These are phyloP conservation scores for Seminavis robusta DNA, from an alignment of 108 stramenopile species.

Conservation along the genomic window DNA sequence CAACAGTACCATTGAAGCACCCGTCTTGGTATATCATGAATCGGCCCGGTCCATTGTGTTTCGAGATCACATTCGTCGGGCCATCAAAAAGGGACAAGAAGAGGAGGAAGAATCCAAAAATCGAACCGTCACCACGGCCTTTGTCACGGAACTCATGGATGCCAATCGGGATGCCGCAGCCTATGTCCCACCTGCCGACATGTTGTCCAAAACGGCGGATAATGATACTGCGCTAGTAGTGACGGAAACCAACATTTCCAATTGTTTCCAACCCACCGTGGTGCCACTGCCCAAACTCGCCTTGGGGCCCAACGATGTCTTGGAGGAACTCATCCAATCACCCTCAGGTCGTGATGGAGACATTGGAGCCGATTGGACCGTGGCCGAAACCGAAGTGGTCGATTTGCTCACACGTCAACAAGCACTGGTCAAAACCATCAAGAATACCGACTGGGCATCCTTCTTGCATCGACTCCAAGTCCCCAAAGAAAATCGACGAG, in stretches of 20 bases:
- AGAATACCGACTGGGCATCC: conserved; percentile 75
- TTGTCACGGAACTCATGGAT: neutral
- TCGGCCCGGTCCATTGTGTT: conserved; percentile 84
- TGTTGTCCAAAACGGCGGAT: neutral
- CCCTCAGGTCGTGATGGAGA: neutral
- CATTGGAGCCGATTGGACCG: conserved; percentile 29
- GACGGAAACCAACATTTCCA: conserved; percentile 19
- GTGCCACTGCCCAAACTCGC: conserved; percentile 64
- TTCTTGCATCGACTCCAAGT: conserved; percentile 68
- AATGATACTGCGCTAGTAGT: conserved; percentile 3
- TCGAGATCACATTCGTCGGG: conserved; percentile 76
- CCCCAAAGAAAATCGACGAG: conserved; percentile 9
- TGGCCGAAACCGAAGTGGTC: conserved; percentile 69
- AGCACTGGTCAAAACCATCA: conserved; percentile 78
- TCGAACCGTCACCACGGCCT: neutral
- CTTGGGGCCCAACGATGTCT: conserved; percentile 55
- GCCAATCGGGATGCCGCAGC: neutral
- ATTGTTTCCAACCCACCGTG: conserved; percentile 67
- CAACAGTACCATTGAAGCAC: conserved; percentile 7
- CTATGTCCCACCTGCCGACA: conserved; percentile 1
- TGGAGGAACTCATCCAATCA: conserved; percentile 39
- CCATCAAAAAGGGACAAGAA: conserved; percentile 6
- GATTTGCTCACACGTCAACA: conserved; percentile 45
- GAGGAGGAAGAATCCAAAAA: neutral
- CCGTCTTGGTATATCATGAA: conserved; percentile 77